A percentile compares a stretch with the other conserved stretches of the same genome.
Conservation (phyloP, 1,284 basidiomycete species). For the Fomitopsis schrenkii region DNA sequence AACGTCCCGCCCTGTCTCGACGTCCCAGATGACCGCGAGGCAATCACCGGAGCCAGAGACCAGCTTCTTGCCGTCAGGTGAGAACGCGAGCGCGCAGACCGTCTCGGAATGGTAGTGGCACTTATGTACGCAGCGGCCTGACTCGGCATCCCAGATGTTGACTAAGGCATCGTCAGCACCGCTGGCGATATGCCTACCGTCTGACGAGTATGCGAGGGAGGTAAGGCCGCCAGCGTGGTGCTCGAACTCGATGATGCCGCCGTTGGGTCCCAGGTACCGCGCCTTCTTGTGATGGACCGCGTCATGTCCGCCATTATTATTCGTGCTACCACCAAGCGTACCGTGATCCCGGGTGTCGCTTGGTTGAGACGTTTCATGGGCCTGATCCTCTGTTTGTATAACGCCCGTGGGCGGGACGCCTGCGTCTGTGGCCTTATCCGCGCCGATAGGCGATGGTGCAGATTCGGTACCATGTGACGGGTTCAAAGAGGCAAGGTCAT, state of each 20-base stretch:
- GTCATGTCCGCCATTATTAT: neutral
- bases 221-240: constrained; percentile 13
- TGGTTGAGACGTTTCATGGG: neutral
- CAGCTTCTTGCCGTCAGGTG: constrained; percentile 16
- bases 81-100: constrained; percentile 18
- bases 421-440: neutral
- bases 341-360: neutral
- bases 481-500: neutral
- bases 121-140: constrained; percentile 1
- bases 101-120: constrained; percentile 12
- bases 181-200: constrained; percentile 16
- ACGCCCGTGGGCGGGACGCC: neutral
- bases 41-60: constrained; percentile 16
- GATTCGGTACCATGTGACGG: neutral
- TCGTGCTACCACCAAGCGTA: neutral
- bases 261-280: neutral
- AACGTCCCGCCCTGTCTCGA: neutral
- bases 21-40: constrained; percentile 17
- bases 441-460: neutral
- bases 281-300: neutral
- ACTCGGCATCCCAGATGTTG: constrained; percentile 12
- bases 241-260: neutral
- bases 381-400: neutral
- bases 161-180: constrained; percentile 15
- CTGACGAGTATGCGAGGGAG: constrained; percentile 16